Conservation (phyloP, 2,329 filamentous ascomycete species). For the Periconia macrospinosa region DNA sequence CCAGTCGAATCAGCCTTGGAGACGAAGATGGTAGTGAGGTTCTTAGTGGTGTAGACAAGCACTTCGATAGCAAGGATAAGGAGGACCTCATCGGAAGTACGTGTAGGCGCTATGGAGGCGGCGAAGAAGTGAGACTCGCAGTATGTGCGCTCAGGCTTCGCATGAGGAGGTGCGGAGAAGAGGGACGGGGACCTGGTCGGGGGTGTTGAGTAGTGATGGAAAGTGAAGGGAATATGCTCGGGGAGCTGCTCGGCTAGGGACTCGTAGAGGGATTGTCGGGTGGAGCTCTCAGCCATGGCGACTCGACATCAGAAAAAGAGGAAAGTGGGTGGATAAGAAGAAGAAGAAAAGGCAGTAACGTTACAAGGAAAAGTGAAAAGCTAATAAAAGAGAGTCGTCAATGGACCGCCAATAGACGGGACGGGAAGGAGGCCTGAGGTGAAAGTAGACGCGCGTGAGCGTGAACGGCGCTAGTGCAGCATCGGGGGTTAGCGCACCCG, state of each 20-base stretch:
- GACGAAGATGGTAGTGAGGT: constrained; percentile 85
- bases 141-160: constrained; percentile 74
- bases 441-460: neutral
- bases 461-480: neutral
- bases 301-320: neutral
- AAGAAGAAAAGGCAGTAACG: neutral
- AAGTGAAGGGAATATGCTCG: constrained; percentile 61
- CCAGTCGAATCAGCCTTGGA: constrained; percentile 97
- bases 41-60: constrained; percentile 78
- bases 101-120: constrained; percentile 52
- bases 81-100: constrained; percentile 58
- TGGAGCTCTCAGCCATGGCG: constrained; percentile 29
- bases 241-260: constrained; percentile 58
- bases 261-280: constrained; percentile 36
- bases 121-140: constrained; percentile 82
- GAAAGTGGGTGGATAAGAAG: neutral
- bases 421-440: neutral
- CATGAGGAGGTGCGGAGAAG: constrained; percentile 74
- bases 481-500: neutral
- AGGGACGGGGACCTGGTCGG: constrained; percentile 74
- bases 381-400: neutral
- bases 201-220: constrained; percentile 87
- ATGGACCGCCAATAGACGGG: neutral
- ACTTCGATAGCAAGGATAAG: constrained; percentile 85
- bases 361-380: constrained; percentile 14